Base-by-base conservation (phyloP, 75 land plant genomes). In the Picea glauca region DNA sequence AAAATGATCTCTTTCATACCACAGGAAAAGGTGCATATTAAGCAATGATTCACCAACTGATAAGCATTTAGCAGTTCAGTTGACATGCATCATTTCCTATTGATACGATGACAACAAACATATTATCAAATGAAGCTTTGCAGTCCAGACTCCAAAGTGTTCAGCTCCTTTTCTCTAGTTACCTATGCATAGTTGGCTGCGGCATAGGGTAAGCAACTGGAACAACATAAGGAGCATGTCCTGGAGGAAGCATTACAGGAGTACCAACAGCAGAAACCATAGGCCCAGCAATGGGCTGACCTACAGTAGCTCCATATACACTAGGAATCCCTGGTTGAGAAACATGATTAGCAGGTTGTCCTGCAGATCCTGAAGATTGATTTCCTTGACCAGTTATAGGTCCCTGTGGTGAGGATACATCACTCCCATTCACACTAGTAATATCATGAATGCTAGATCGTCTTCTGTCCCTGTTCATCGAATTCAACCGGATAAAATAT, bases 391-490 rank as follows among this genome's bases (percentile, higher is more conserved):
- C 90, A 1, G 83, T 91, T 3, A 91, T 88, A 2, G 93, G 90
- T 3, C 84, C 76, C 20, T 81, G 87, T 67, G 78, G 82, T 32
- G 86, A 58, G 46, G 83, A 33, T 4, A 79, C 72, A 60, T 86
- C 92, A 14, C 82, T 88, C 78, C 82, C 83, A 50, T 86, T 88
- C 62, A 90, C 86, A 59, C 87, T 91, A 0, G 91, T 91, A 60
- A 93, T 93, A 80, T 91, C 95, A 78, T 93, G 93, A 78, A 93
- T 93, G 83, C 91, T 91, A 12, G 91, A 84, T 18, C 95, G 80
- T 60, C 91, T 81, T 75, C 87, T 85, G 54, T 93, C 93, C 79
- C 87, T 85, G 84, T 89, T 88, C 85, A 87, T 84, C 32, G 93
- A 91, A 76, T 83, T 93, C 66, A 85, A 62, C 6, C 93, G 81